Evolutionary conservation across 2,329 filamentous ascomycete species (phyloP).

Genomic region (Ophiostoma montium): DNA sequence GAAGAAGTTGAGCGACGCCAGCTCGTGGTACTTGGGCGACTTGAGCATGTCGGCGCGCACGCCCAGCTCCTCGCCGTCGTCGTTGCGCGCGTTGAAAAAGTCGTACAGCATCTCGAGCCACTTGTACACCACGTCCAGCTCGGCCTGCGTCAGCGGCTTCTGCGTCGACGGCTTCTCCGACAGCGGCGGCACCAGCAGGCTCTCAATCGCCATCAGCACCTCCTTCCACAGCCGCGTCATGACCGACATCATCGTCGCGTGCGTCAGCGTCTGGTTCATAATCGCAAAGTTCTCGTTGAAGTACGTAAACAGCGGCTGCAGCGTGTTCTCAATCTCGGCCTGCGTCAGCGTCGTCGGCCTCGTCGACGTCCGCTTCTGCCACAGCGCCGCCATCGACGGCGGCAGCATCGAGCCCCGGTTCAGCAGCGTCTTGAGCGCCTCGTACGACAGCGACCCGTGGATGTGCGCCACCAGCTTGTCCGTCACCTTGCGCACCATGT

Average conservation of each 20-base stretch:
- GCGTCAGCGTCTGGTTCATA: conserved; percentile 92
- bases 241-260: conserved; percentile 93
- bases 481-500: conserved; percentile 96
- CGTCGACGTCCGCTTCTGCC: conserved; percentile 44
- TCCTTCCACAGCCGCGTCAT: conserved; percentile 99
- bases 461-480: conserved; percentile 97
- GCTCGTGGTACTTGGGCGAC: conserved; percentile 95
- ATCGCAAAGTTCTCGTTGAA: conserved; percentile 99
- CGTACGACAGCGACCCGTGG: conserved; percentile 70
- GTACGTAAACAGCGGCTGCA: conserved; percentile 78
- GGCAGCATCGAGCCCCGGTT: conserved; percentile 37
- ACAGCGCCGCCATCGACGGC: conserved; percentile 54
- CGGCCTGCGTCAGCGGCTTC: conserved; percentile 67
- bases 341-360: conserved; percentile 44
- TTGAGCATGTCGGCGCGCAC: conserved; percentile 86
- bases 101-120: conserved; percentile 84
- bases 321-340: conserved; percentile 62
- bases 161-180: conserved; percentile 90
- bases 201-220: conserved; percentile 81
- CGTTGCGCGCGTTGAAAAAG: conserved; percentile 90
- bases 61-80: conserved; percentile 66
- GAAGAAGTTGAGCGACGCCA: conserved; percentile 95
- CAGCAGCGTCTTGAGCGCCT: conserved; percentile 62
- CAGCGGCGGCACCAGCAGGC: conserved; percentile 77
- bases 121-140: conserved; percentile 87